A percentile compares a stretch with the other conserved stretches of the same genome.
phyloP scores from a whole-genome alignment of 2,329 filamentous ascomycete species.

The Paraconiothyrium sp. region DNA sequence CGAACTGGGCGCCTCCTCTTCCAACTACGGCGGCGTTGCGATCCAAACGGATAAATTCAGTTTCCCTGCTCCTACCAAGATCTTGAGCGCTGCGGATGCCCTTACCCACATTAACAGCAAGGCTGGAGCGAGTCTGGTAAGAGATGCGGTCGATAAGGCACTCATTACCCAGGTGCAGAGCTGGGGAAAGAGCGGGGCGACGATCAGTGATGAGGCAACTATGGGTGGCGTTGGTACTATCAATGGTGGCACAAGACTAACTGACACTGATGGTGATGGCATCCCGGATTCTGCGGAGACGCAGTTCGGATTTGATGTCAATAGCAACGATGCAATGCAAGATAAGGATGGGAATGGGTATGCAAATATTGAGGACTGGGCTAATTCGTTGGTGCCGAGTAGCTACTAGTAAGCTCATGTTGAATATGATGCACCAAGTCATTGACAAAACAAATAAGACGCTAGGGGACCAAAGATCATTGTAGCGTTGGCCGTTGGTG shows the following conservation, averaged over 20 bases:
- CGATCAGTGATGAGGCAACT: slow-evolving; percentile 59
- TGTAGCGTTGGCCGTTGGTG: too few species aligned
- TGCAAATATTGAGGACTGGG: slow-evolving; percentile 60
- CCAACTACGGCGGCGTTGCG: slow-evolving; percentile 60
- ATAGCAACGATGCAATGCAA: slow-evolving; percentile 53
- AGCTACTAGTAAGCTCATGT: background rate
- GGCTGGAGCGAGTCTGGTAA: slow-evolving; percentile 56
- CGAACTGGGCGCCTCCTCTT: slow-evolving; percentile 53
- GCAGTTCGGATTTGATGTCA: slow-evolving; percentile 52
- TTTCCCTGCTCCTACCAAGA: slow-evolving; percentile 56
- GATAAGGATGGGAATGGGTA: slow-evolving; percentile 55
- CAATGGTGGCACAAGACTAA: slow-evolving; percentile 49
- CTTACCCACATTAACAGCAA: slow-evolving; percentile 52
- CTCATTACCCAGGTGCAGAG: slow-evolving; percentile 57
- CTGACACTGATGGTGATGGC: slow-evolving; percentile 60
- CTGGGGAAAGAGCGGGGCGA: slow-evolving; percentile 56
- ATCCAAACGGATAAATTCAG: slow-evolving; percentile 53
- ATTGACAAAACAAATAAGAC: too few species aligned
- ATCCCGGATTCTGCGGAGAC: slow-evolving; percentile 61
- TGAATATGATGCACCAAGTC: too few species aligned
- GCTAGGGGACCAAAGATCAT: too few species aligned
- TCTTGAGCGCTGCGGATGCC: slow-evolving; percentile 53
- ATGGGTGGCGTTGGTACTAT: slow-evolving; percentile 55
- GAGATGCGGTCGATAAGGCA: slow-evolving; percentile 57
- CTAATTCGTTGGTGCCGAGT: slow-evolving; percentile 57